A percentile compares a stretch with the other conserved stretches of the same genome.
Conservation (phyloP, 2,329 filamentous ascomycete species). For the Immersiporthe knoxdaviesiana region DNA sequence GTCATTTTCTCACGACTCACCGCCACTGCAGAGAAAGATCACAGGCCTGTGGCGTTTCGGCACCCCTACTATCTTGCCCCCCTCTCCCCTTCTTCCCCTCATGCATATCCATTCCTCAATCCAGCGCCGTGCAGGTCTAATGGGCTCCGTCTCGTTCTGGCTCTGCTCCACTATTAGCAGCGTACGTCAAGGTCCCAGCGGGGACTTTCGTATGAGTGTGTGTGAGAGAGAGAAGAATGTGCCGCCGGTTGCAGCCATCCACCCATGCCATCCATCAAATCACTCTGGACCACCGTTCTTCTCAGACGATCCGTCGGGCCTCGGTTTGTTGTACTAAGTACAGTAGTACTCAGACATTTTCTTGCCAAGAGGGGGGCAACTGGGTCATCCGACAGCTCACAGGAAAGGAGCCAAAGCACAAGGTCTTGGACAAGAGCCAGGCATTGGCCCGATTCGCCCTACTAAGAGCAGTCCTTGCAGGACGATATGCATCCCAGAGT, state of each 20-base stretch:
- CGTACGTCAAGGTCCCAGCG: conserved; percentile 2
- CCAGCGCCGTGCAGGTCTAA: conserved; percentile 18
- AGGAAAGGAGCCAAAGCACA: conserved; percentile 8
- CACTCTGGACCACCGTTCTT: background rate
- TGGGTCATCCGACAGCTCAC: conserved; percentile 8
- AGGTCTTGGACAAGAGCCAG: conserved; percentile 9
- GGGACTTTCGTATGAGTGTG: background rate
- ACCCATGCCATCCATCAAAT: no score
- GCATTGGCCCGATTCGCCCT: conserved; percentile 23
- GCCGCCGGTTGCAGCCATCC: background rate
- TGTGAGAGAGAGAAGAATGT: background rate
- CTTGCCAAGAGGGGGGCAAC: background rate
- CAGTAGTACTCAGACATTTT: background rate
- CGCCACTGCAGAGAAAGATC: conserved; percentile 17
- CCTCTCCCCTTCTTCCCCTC: conserved; percentile 7
- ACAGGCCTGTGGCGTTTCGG: background rate
- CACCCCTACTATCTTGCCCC: background rate
- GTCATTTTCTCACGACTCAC: conserved; percentile 5
- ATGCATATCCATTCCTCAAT: background rate
- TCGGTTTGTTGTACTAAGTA: background rate
- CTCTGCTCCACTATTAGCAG: conserved; percentile 18
- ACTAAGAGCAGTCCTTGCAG: conserved; percentile 7
- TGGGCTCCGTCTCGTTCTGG: background rate
- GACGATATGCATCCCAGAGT: background rate
- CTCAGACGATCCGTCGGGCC: background rate